These are phyloP conservation scores for Fraxinus velutina DNA, from an alignment of 305 asterid species.

Conservation along the genomic window DNA sequence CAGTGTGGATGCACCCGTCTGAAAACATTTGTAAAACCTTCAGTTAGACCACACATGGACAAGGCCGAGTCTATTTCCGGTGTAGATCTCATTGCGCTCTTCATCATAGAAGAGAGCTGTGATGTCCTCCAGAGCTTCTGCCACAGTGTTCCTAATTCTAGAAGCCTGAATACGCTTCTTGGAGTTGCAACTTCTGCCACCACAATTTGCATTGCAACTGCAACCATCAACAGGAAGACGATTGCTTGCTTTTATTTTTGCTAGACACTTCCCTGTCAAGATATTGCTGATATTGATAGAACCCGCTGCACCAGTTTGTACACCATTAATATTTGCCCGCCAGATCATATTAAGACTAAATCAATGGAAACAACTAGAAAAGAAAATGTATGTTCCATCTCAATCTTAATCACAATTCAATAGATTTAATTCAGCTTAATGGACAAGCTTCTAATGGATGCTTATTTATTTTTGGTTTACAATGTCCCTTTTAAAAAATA, in stretches of 20 bases:
- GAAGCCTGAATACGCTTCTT: conserved; percentile 49
- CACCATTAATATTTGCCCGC: background rate
- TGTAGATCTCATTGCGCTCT: conserved; percentile 84
- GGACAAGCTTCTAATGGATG: background rate
- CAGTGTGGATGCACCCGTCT: background rate
- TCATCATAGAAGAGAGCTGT: conserved; percentile 93
- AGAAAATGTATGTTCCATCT: background rate
- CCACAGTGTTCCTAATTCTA: conserved; percentile 58
- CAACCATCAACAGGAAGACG: conserved; percentile 47
- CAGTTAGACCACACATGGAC: conserved; percentile 93
- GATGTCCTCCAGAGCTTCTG: conserved; percentile 85
- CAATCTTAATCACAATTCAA: background rate
- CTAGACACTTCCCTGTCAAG: conserved; percentile 86
- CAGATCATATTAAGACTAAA: background rate
- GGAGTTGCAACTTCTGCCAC: conserved; percentile 57
- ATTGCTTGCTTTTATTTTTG: conserved; percentile 70
- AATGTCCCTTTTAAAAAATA: background rate
- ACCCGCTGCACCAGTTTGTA: conserved; percentile 48
- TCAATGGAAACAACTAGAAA: background rate
- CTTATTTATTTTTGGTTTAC: no score
- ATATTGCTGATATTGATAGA: conserved; percentile 87
- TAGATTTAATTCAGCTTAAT: background rate
- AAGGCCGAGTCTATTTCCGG: conserved; percentile 80
- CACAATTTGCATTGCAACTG: conserved; percentile 47
- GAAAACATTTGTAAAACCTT: conserved; percentile 5